Percentiles rank a stretch among this genome's conserved stretches.
Evolutionary conservation across 202 grass and related monocot species (phyloP).

Genomic region (Bolboschoenoplectus hybrid): DNA sequence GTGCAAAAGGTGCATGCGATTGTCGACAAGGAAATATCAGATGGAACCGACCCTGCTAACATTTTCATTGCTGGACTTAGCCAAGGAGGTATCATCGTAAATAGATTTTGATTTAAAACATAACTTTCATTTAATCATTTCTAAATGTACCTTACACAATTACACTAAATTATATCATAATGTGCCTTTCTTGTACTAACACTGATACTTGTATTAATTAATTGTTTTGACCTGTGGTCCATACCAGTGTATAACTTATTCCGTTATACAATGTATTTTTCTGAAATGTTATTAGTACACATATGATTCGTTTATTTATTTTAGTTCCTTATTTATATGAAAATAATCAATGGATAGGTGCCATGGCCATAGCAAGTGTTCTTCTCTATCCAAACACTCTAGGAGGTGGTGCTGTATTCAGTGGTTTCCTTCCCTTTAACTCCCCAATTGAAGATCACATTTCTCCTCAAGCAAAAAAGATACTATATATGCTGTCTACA

Average conservation of each 20-base stretch:
- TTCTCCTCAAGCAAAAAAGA: slow-evolving; percentile 53
- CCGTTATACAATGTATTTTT: neutral
- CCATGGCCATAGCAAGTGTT: slow-evolving; percentile 58
- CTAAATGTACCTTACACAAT: no score
- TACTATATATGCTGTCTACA: slow-evolving; percentile 8
- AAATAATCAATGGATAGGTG: slow-evolving; percentile 42
- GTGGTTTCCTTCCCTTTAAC: slow-evolving; percentile 60
- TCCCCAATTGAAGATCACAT: slow-evolving; percentile 44
- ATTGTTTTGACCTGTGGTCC: neutral
- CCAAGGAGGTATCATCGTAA: slow-evolving; percentile 59
- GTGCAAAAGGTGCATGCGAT: slow-evolving; percentile 55
- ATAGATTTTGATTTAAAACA: neutral
- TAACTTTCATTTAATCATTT: no score
- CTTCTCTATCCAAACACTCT: slow-evolving; percentile 54
- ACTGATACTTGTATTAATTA: no score
- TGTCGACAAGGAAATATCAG: slow-evolving; percentile 54
- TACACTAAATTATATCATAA: no score
- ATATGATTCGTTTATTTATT: neutral
- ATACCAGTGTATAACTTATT: neutral
- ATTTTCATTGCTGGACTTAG: slow-evolving; percentile 64
- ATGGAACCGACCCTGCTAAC: slow-evolving; percentile 45
- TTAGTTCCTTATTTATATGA: slow-evolving; percentile 1
- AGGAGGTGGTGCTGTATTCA: slow-evolving; percentile 66
- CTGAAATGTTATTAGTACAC: neutral
- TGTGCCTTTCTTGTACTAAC: no score